Conservation (phyloP, 345 rosid species). For the Sisymbrium irio region DNA sequence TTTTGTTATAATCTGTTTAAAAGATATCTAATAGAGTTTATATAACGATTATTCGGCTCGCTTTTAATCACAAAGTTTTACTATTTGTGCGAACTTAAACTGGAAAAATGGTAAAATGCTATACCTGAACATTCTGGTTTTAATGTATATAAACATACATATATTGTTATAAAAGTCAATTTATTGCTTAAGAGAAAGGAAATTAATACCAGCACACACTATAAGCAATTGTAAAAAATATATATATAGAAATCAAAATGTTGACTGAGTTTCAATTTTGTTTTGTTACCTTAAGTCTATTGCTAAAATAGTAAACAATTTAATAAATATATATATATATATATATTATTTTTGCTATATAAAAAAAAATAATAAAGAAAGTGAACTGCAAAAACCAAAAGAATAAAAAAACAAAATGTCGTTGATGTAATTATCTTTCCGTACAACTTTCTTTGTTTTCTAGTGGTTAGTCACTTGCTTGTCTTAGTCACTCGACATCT, state of each 20-base stretch:
- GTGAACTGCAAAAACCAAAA: background rate
- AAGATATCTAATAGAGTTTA: background rate
- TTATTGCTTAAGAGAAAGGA: background rate
- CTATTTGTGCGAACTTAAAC: background rate
- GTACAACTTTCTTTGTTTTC: constrained; percentile 14
- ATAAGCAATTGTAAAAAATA: background rate
- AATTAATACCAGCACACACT: background rate
- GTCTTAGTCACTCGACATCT: constrained; percentile 26
- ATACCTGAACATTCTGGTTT: background rate
- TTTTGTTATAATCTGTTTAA: background rate
- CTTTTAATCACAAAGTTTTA: background rate
- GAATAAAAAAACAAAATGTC: constrained; percentile 12
- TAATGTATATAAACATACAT: background rate
- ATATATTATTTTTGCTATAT: background rate
- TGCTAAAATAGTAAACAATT: background rate
- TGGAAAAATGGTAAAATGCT: background rate
- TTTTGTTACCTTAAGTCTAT: background rate
- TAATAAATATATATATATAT: constrained; percentile 1
- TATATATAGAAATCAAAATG: background rate
- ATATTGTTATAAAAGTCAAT: background rate
- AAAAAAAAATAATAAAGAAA: background rate
- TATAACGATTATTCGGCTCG: background rate
- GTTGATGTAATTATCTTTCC: constrained; percentile 18
- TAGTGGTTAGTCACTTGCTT: constrained; percentile 6
- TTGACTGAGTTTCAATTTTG: background rate